These are phyloP conservation scores for Novymonas esmeraldas DNA, from an alignment of 208 protist species.

Conservation along the genomic window DNA sequence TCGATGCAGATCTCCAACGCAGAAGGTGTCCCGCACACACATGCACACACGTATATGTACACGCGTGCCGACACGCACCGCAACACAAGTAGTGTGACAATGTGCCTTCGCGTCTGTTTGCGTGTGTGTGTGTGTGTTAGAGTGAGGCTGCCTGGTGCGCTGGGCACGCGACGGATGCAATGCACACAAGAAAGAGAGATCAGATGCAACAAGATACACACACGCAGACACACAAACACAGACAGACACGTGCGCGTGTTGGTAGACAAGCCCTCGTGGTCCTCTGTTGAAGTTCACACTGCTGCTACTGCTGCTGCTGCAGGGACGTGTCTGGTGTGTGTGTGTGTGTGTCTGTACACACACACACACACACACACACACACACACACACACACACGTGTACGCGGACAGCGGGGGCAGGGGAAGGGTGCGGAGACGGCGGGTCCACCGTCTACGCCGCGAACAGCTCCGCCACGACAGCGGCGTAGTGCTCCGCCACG, in stretches of 20 bases:
- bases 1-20: no score
- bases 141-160: not conserved
- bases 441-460: conserved; percentile 11
- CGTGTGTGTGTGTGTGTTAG: not conserved
- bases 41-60: not conserved
- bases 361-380: no score
- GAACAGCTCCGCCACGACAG: conserved; percentile 68
- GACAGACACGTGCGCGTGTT: not conserved
- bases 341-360: no score
- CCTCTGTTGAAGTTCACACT: not conserved
- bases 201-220: not conserved
- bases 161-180: no score
- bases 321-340: no score
- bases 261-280: not conserved
- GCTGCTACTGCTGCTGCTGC: no score
- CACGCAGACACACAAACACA: not conserved
- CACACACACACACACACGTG: no score
- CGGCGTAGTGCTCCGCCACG: conserved; percentile 55
- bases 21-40: no score
- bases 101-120: not conserved
- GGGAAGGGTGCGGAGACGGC: no score
- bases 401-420: no score
- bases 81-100: not conserved
- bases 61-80: not conserved
- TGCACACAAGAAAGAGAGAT: no score